A percentile compares a stretch with the other conserved stretches of the same genome.
Evolutionary conservation across 257 asterid species (phyloP).

Genomic region (Mitragyna speciosa): DNA sequence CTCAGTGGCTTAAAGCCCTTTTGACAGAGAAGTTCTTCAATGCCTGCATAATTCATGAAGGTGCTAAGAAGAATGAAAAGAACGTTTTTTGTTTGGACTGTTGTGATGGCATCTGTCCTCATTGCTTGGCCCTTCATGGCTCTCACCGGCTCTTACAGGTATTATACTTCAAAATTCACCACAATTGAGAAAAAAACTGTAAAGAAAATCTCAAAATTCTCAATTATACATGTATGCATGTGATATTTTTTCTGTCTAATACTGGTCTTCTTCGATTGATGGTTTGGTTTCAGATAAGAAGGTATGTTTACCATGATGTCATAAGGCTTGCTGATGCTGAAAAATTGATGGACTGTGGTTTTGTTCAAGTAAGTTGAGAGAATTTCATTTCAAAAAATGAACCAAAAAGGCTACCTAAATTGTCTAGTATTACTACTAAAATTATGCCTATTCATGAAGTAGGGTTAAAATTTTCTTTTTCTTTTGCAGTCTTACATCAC

Average conservation of each 20-base stretch:
- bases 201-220: neutral
- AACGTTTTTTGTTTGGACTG: slow-evolving; percentile 76
- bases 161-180: slow-evolving; percentile 1
- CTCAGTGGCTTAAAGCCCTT: slow-evolving; percentile 59
- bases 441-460: neutral
- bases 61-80: slow-evolving; percentile 64
- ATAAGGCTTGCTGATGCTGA: slow-evolving; percentile 54
- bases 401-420: neutral
- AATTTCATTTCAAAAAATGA: neutral
- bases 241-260: neutral
- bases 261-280: neutral
- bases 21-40: slow-evolving; percentile 66
- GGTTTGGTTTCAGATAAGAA: slow-evolving; percentile 36
- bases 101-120: slow-evolving; percentile 64
- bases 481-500: slow-evolving; percentile 30
- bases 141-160: slow-evolving; percentile 82
- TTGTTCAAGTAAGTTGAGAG: slow-evolving; percentile 56
- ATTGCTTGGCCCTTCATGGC: slow-evolving; percentile 47
- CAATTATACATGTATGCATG: neutral
- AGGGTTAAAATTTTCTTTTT: neutral
- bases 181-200: neutral
- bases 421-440: too few species aligned
- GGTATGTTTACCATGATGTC: slow-evolving; percentile 71
- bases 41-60: slow-evolving; percentile 66
- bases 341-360: slow-evolving; percentile 57